Percentiles rank a stretch among this genome's conserved stretches.
phyloP scores from a whole-genome alignment of 2,329 filamentous ascomycete species.

The Ceratocystiopsis minuta region DNA sequence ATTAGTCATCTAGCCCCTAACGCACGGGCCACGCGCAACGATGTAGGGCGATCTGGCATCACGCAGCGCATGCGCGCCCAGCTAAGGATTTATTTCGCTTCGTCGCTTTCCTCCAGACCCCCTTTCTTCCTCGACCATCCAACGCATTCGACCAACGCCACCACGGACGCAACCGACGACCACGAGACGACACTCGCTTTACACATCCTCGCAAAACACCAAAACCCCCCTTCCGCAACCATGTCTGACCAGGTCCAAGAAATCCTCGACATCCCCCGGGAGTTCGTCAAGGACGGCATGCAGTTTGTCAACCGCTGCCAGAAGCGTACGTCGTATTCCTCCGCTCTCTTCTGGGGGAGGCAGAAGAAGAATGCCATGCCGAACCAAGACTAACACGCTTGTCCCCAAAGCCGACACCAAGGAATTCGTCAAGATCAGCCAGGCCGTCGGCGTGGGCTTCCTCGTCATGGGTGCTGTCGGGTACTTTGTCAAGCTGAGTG shows the following conservation, averaged over 20 bases:
- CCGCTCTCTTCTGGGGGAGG: neutral
- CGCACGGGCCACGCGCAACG: no score
- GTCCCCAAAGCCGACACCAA: slow-evolving; percentile 25
- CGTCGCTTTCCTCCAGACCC: no score
- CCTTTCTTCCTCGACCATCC: neutral
- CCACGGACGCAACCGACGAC: no score
- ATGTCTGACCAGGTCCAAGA: slow-evolving; percentile 55
- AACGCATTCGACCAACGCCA: no score
- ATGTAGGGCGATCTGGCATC: no score
- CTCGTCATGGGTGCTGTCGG: slow-evolving; percentile 53
- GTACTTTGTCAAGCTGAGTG: slow-evolving; percentile 54
- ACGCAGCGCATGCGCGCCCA: no score
- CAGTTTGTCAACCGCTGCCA: slow-evolving; percentile 45
- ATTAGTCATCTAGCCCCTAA: no score
- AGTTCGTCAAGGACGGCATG: slow-evolving; percentile 45
- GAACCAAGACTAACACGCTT: slow-evolving; percentile 8
- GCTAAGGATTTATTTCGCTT: neutral
- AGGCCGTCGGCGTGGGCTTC: slow-evolving; percentile 50
- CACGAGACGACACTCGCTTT: neutral
- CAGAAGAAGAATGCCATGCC: neutral
- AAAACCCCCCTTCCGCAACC: slow-evolving; percentile 10
- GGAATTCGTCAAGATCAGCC: slow-evolving; percentile 34
- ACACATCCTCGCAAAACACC: neutral
- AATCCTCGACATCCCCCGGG: slow-evolving; percentile 48
- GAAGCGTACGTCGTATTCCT: slow-evolving; percentile 30